Percentiles rank a stretch among this genome's conserved stretches.
Conservation (phyloP, 1,139 yeast genomes). For the Hyphopichia wangnamkhiaoensis region DNA sequence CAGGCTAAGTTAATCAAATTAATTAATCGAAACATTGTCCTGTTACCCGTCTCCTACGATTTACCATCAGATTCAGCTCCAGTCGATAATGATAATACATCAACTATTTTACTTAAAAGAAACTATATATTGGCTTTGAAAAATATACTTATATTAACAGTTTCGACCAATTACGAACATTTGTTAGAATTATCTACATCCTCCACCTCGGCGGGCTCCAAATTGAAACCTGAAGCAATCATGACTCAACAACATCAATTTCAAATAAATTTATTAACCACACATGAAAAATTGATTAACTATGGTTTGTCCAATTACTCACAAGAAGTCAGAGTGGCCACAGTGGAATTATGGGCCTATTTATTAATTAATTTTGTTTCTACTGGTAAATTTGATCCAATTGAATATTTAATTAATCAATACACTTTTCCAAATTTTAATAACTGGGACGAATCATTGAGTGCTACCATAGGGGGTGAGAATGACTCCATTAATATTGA, state of each 20-base stretch:
- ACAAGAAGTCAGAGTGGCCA: conserved; percentile 40
- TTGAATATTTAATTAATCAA: conserved; percentile 34
- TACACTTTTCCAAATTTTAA: conserved; percentile 33
- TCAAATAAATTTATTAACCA: conserved; percentile 29
- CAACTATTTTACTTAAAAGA: conserved; percentile 30
- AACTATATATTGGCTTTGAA: conserved; percentile 36
- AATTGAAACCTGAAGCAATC: conserved; percentile 45
- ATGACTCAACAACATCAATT: conserved; percentile 44
- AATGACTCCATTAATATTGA: conserved; percentile 16
- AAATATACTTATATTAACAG: conserved; percentile 33
- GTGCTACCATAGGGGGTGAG: conserved; percentile 17
- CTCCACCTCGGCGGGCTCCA: conserved; percentile 38
- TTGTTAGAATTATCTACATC: conserved; percentile 39
- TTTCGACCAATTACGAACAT: conserved; percentile 40
- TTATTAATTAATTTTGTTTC: conserved; percentile 40
- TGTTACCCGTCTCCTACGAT: conserved; percentile 19
- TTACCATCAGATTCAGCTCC: conserved; percentile 15
- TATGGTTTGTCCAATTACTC: conserved; percentile 34
- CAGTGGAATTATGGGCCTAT: conserved; percentile 37
- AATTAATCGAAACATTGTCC: conserved; percentile 27
- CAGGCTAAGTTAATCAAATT: conserved; percentile 39
- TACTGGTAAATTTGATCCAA: conserved; percentile 39
- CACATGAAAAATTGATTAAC: conserved; percentile 32
- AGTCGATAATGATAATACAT: conserved; percentile 17
- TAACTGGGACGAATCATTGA: conserved; percentile 25